These are phyloP conservation scores for Gorgonomyces haynaldii DNA, from an alignment of 192 early-diverging fungal genomes.

Conservation along the genomic window DNA sequence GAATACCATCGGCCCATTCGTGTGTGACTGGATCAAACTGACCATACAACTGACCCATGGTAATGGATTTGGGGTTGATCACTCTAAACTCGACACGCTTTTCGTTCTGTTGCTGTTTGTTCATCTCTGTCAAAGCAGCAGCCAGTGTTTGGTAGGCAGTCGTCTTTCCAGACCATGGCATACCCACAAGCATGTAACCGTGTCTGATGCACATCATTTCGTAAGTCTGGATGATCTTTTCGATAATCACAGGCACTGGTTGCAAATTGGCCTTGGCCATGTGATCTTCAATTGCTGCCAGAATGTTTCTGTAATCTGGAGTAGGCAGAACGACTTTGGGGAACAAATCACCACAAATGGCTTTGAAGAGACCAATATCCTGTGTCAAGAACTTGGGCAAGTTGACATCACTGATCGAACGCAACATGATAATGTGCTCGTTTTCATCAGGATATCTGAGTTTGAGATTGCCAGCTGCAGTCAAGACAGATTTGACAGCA, in stretches of 20 bases:
- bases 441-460: constrained; percentile 42
- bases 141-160: constrained; percentile 44
- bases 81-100: constrained; percentile 42
- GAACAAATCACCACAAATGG: constrained; percentile 49
- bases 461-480: constrained; percentile 50
- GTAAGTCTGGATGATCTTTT: constrained; percentile 53
- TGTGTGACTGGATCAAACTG: constrained; percentile 48
- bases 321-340: constrained; percentile 43
- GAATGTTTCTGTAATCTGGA: constrained; percentile 42
- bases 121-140: constrained; percentile 37
- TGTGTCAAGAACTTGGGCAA: constrained; percentile 49
- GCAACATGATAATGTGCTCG: constrained; percentile 50
- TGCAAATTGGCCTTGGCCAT: constrained; percentile 43
- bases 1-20: constrained; percentile 51
- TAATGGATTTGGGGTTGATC: constrained; percentile 52
- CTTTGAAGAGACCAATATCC: constrained; percentile 48
- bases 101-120: constrained; percentile 31
- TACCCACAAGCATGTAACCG: constrained; percentile 52
- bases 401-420: constrained; percentile 50
- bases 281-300: constrained; percentile 30
- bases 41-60: constrained; percentile 53
- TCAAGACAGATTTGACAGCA: constrained; percentile 50
- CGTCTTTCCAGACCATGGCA: constrained; percentile 49
- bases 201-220: constrained; percentile 57
- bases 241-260: constrained; percentile 31